Base-by-base conservation (phyloP, 2,329 filamentous ascomycete genomes). In the Westerdykella aurantiaca region DNA sequence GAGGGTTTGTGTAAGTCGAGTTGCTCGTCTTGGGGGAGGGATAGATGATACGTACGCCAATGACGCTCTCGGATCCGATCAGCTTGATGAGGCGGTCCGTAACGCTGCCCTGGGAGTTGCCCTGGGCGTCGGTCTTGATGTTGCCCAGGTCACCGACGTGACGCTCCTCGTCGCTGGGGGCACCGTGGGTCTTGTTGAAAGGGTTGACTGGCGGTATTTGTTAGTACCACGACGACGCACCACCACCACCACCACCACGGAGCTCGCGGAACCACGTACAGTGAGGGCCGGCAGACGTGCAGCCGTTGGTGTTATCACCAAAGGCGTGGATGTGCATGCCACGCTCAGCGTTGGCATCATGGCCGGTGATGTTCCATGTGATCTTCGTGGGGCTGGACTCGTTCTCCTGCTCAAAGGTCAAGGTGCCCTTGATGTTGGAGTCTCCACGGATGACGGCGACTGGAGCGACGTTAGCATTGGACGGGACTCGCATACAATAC, bases 301-400 rank as follows among this genome's bases (percentile, higher is more conserved):
- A 98, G 72, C 93, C 93, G 76, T 98, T 98, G 80, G 93, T 97
- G 82, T 97, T 97, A 81, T 97, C 93, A 71, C 93, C 93, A 67
- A 95, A 98, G 72, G 93, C 88, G 79, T 98, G 93, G 68, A 98
- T 84, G 80, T 98, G 93, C 81, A 97, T 89, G 73, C 88, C 93
- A 74, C 93, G 91, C 83, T 95, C 82, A 68, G 93, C 90, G 72
- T 95, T 95, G 74, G 91, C 66, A 69, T 97, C 90, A 75, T 96
- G 79, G 74, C 93, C 91, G 51, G 80, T 79, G 74, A 98, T 89
- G 74, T 96, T 82, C 84, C 87, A 98, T 67, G 85, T 81, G 76
- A 98, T 80, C 71, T 79, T 91, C 69, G 93, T 97, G 59, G 85
- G 82, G 61, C 80, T 73, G 63, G 76, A 81, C 80, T 96, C 93